phyloP scores from a whole-genome alignment of 805 yeast species.

The Zygotorulaspora danielsina region DNA sequence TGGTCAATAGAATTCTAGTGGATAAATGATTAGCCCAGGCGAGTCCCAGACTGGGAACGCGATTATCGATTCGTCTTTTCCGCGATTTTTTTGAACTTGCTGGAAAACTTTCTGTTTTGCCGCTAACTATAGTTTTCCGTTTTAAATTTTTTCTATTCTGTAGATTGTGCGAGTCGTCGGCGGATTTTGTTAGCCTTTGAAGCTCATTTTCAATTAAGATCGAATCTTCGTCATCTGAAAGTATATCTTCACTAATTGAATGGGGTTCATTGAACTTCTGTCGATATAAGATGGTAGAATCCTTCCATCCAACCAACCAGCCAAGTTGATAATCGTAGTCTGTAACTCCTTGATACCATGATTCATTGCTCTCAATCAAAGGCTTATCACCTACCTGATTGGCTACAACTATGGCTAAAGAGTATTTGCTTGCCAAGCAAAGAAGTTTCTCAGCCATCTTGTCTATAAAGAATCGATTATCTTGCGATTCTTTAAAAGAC shows the following conservation, averaged over 20 bases:
- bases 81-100: conserved; percentile 10
- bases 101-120: not conserved
- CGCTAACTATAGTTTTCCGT: not conserved
- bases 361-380: conserved; percentile 15
- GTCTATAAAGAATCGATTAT: conserved; percentile 42
- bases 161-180: not conserved
- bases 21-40: conserved; percentile 51
- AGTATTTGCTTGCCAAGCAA: conserved; percentile 42
- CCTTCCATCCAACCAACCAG: conserved; percentile 73
- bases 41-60: conserved; percentile 52
- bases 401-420: conserved; percentile 62
- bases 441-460: conserved; percentile 47
- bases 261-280: conserved; percentile 23
- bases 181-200: not conserved
- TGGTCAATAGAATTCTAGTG: conserved; percentile 45
- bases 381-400: conserved; percentile 74
- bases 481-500: conserved; percentile 36
- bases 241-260: conserved; percentile 11
- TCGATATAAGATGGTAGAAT: conserved; percentile 35
- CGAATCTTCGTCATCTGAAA: conserved; percentile 33
- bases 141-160: not conserved
- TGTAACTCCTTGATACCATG: conserved; percentile 21
- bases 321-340: conserved; percentile 63
- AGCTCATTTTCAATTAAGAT: conserved; percentile 24
- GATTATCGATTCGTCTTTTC: conserved; percentile 34